phyloP scores from a whole-genome alignment of 257 asterid genomes.

The Avicennia marina region DNA sequence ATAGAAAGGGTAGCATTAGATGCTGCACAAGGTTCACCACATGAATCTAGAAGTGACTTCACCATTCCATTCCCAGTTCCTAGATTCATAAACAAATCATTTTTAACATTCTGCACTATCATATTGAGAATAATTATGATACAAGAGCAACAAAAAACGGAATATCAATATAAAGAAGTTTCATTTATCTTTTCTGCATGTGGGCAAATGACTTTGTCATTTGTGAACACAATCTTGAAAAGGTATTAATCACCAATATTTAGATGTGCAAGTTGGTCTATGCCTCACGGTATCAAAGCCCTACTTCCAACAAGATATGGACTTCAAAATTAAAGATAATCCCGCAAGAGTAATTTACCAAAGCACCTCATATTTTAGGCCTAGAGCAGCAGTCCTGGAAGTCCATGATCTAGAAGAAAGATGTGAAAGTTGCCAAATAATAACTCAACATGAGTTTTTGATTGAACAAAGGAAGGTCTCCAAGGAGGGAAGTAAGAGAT shows the following conservation, averaged over 20 bases:
- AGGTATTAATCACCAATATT: background rate
- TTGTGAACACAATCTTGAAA: background rate
- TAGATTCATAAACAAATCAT: constrained; percentile 20
- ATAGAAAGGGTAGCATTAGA: constrained; percentile 69
- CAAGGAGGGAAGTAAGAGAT: background rate
- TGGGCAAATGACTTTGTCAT: background rate
- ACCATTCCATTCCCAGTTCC: constrained; percentile 98
- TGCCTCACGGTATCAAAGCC: background rate
- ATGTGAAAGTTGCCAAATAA: no score
- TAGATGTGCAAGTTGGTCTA: background rate
- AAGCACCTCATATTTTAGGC: no score
- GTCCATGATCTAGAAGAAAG: no score
- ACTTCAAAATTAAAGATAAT: background rate
- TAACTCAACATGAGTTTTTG: background rate
- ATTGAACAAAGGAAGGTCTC: background rate
- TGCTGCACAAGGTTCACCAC: constrained; percentile 76
- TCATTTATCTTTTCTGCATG: background rate
- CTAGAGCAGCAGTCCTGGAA: no score
- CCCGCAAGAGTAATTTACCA: no score
- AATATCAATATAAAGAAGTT: background rate
- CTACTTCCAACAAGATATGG: background rate
- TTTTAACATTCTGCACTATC: background rate
- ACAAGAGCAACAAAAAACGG: background rate
- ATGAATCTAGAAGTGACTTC: constrained; percentile 82
- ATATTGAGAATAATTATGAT: background rate